Base-by-base conservation (phyloP, 495 filamentous ascomycete species). In the Penicillium fimorum region DNA sequence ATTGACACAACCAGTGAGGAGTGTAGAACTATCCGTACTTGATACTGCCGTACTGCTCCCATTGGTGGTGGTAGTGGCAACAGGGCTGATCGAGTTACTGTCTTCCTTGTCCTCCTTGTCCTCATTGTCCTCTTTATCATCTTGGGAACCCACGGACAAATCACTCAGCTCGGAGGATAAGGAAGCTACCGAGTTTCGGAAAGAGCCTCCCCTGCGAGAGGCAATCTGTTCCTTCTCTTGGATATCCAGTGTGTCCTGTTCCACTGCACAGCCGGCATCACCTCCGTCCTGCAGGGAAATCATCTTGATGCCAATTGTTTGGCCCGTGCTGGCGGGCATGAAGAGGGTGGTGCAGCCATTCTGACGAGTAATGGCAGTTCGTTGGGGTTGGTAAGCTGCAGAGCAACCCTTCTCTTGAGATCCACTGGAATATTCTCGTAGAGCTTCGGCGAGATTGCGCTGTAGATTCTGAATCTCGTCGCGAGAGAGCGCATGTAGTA, bases 341-440 rank as follows among this genome's bases (percentile, higher is more conserved):
- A 96, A 94, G 30, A 97, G 77, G 0, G 89, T 96, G 3, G 89
- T 95, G 41, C 84, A 82, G 37, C 90, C 87, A 76, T 90, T 87
- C 20, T 73, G 78, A 30, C 80, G 80, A 42, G 84, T 82, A 45
- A 93, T 81, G 0, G 85, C 80, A 0, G 88, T 88, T 45, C 93
- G 82, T 52, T 84, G 82, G 0, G 93, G 92, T 65, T 96, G 91
- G 53, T 89, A 87, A 29, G 80, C 76, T 4, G 82, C 76, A 41
- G 79, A 79, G 56, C 82, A 87, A 42, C 77, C 79, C 68, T 75
- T 70, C 48, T 80, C 76, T 56, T 85, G 79, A 2, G 80, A 85
- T 4, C 84, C 84, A 9, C 86, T 89, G 0, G 90, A 92, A 67
- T 94, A 95, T 58, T 91, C 87, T 56, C 92, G 87, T 8, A 96